These are phyloP conservation scores for Cyclocybe cylindracea DNA, from an alignment of 768 basidiomycete genomes.

Conservation along the genomic window DNA sequence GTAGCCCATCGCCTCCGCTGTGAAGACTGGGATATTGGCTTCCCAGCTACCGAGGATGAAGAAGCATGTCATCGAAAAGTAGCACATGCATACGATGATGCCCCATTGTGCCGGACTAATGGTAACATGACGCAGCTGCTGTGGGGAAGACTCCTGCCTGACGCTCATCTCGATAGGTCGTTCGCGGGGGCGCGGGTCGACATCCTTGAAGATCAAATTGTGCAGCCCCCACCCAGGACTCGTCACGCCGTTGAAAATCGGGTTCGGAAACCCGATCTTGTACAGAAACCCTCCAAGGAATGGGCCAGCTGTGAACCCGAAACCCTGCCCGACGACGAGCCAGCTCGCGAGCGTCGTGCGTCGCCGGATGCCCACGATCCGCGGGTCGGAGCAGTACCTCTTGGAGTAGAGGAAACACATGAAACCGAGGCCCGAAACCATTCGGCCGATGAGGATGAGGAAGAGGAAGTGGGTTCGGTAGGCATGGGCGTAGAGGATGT, in stretches of 20 bases:
- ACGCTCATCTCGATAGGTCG: slow-evolving; percentile 39
- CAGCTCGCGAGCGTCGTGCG: slow-evolving; percentile 64
- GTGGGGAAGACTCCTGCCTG: slow-evolving; percentile 19
- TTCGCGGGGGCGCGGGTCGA: slow-evolving; percentile 19
- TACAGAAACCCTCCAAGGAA: slow-evolving; percentile 64
- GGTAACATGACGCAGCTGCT: background rate
- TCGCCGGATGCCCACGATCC: slow-evolving; percentile 64
- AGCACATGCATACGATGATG: slow-evolving; percentile 64
- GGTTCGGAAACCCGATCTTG: slow-evolving; percentile 58
- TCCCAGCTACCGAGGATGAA: slow-evolving; percentile 74
- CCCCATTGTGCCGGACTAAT: slow-evolving; percentile 39
- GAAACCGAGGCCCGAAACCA: slow-evolving; percentile 61
- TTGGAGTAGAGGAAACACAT: slow-evolving; percentile 69
- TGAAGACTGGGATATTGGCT: slow-evolving; percentile 65
- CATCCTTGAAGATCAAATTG: slow-evolving; percentile 39
- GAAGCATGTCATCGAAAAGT: slow-evolving; percentile 72
- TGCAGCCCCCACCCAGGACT: slow-evolving; percentile 56
- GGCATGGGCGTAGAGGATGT: slow-evolving; percentile 61
- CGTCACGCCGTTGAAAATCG: slow-evolving; percentile 67
- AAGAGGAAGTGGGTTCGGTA: slow-evolving; percentile 63
- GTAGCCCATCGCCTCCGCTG: slow-evolving; percentile 49
- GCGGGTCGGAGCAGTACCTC: slow-evolving; percentile 68
- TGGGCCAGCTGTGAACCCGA: slow-evolving; percentile 64
- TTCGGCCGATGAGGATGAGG: slow-evolving; percentile 71
- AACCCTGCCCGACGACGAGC: slow-evolving; percentile 62